Evolutionary conservation across 768 basidiomycete species (phyloP), one percentile per base, ranked within the genome.

Genomic region (Polyporus arcularius): DNA sequence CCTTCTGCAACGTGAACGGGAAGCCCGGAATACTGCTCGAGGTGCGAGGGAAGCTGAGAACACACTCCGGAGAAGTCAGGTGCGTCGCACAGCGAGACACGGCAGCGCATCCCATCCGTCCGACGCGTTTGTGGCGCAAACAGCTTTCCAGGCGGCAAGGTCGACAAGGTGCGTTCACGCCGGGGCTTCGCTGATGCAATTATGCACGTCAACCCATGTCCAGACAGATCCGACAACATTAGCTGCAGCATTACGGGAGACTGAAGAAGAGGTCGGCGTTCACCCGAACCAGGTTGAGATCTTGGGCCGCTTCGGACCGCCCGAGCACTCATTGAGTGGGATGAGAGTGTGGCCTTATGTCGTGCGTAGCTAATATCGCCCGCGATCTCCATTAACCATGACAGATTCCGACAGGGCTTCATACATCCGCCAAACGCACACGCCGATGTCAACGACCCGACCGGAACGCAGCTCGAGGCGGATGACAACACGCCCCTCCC

Each of bases 51-150:
- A 83, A 84, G 66, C 73, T 82, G 42, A 73, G 89, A 65, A 80
- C 78, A 32, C 91, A 92, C 72, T 86, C 90, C 0, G 90, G 91
- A n/a, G 89, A 92, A 78, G 84, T 92, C 38, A 91, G 91, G 91
- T 90, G 61, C 40, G 79, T 59, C 16, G 3, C 4, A 41, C 2
- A n/a, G 40, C 2, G 5, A 9, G n/a, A 21, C 11, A 26, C 6
- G n/a, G 40, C 32, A 15, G 16, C 39, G 21, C 21, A 26, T 1
- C 2, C 21, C 21, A 26, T 2, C 43, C n/a, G n/a, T 40, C 49
- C 43, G 39, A 43, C 11, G 62, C 50, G 11, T 28, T n/a, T 26
- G 51, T 57, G 43, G 21, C n/a, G 14, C 50, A 35, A 10, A 18
- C 68, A 92, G 90, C 76, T 91, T 89, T 73, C 90, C 90, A 49